These are phyloP conservation scores for Cichorium intybus DNA, from an alignment of 140 eudicot genomes.

Conservation along the genomic window DNA sequence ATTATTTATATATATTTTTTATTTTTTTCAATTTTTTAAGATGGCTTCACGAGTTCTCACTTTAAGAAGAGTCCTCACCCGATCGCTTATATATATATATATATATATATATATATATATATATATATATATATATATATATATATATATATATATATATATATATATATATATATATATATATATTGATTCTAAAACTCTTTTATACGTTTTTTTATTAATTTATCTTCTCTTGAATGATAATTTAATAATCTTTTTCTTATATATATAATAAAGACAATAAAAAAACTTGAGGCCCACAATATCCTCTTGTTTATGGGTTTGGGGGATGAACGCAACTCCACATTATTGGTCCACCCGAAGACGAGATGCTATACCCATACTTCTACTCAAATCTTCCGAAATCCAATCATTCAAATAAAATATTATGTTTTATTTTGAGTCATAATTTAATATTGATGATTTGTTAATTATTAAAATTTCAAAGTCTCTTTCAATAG, in stretches of 20 bases:
- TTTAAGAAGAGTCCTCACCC: no score
- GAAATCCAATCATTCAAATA: not conserved
- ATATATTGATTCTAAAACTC: not conserved
- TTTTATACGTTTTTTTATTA: no score
- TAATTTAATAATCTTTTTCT: not conserved
- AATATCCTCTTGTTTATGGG: not conserved
- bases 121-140: no score
- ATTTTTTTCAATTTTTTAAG: no score
- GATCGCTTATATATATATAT: no score
- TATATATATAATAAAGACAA: not conserved
- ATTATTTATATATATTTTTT: no score
- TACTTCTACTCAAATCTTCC: slow-evolving; percentile 1
- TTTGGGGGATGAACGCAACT: not conserved
- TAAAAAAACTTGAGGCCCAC: not conserved
- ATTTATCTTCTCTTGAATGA: not conserved
- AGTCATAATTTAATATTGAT: not conserved
- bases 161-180: no score
- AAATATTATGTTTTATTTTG: not conserved
- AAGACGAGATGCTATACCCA: not conserved
- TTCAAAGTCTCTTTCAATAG: not conserved
- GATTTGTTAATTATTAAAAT: no score
- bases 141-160: no score
- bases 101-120: no score
- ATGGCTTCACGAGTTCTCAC: no score
- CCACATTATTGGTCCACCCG: not conserved